Percentiles rank a stretch among this genome's conserved stretches.
Conservation (phyloP, 1,284 basidiomycete genomes). For the Somion occarium region DNA sequence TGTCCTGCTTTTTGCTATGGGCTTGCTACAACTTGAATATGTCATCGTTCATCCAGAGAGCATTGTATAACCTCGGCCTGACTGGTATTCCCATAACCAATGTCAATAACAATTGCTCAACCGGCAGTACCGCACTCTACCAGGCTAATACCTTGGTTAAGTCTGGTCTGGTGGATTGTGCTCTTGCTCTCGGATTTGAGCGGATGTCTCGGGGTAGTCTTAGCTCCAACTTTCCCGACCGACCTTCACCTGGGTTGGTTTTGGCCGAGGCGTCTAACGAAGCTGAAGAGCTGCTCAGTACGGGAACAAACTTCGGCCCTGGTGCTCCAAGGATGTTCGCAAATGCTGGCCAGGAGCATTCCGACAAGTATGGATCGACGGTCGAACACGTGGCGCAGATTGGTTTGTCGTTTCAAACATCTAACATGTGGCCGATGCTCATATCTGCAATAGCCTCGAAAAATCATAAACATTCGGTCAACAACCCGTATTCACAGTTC, state of each 20-base stretch:
- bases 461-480: constrained; percentile 79
- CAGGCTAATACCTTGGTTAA: constrained; percentile 67
- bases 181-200: constrained; percentile 84
- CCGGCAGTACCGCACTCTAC: constrained; percentile 71
- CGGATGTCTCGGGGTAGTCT: constrained; percentile 82
- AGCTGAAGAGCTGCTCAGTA: constrained; percentile 45
- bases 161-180: constrained; percentile 69
- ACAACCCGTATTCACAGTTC: constrained; percentile 88
- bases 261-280: constrained; percentile 42
- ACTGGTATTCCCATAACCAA: constrained; percentile 85
- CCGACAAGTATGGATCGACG: constrained; percentile 67
- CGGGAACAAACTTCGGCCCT: constrained; percentile 67
- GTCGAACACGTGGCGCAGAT: constrained; percentile 74
- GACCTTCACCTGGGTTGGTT: constrained; percentile 52
- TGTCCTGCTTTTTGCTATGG: too few species aligned
- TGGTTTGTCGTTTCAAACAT: constrained; percentile 44
- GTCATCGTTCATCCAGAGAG: constrained; percentile 38
- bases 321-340: constrained; percentile 72
- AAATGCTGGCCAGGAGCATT: constrained; percentile 78
- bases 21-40: neutral
- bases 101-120: constrained; percentile 84
- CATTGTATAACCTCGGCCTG: constrained; percentile 83
- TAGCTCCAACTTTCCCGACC: constrained; percentile 66
- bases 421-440: too few species aligned
- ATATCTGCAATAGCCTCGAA: constrained; percentile 54